Percentiles rank a stretch among this genome's conserved stretches.
Evolutionary conservation across 306 rosid species (phyloP).

Genomic region (Pterocarpus santalinus): DNA sequence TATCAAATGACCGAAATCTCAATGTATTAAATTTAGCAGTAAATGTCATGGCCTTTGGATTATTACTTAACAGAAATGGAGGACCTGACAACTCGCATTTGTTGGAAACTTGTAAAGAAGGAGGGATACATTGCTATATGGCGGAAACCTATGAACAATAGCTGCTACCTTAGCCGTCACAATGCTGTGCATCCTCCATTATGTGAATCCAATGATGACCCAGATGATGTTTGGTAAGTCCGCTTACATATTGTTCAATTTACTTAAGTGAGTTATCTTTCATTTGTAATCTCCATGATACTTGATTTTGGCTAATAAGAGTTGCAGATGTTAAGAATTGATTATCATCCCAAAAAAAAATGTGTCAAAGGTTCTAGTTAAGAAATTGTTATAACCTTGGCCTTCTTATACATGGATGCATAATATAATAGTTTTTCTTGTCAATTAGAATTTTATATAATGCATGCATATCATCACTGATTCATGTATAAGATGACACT

Average conservation of each 20-base stretch:
- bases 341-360: background rate
- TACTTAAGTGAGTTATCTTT: background rate
- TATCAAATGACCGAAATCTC: slow-evolving; percentile 31
- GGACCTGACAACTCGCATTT: slow-evolving; percentile 69
- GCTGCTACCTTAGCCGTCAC: slow-evolving; percentile 78
- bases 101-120: slow-evolving; percentile 87
- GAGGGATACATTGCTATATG: slow-evolving; percentile 90
- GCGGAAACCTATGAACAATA: slow-evolving; percentile 82
- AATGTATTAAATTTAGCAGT: slow-evolving; percentile 22
- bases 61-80: slow-evolving; percentile 70
- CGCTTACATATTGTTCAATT: slow-evolving; percentile 28
- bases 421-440: slow-evolving; percentile 5
- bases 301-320: slow-evolving; percentile 26
- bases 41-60: slow-evolving; percentile 38
- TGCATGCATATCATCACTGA: slow-evolving; percentile 16
- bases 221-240: slow-evolving; percentile 85
- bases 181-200: slow-evolving; percentile 68
- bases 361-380: slow-evolving; percentile 2
- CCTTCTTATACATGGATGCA: slow-evolving; percentile 3
- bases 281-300: slow-evolving; percentile 30
- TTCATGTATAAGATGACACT: slow-evolving; percentile 11
- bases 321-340: slow-evolving; percentile 23
- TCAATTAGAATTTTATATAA: background rate
- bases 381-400: slow-evolving; percentile 15
- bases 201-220: slow-evolving; percentile 79